Percentiles rank a stretch among this genome's conserved stretches.
Conservation (phyloP, 257 asterid genomes). For the Primulina eburnea region DNA sequence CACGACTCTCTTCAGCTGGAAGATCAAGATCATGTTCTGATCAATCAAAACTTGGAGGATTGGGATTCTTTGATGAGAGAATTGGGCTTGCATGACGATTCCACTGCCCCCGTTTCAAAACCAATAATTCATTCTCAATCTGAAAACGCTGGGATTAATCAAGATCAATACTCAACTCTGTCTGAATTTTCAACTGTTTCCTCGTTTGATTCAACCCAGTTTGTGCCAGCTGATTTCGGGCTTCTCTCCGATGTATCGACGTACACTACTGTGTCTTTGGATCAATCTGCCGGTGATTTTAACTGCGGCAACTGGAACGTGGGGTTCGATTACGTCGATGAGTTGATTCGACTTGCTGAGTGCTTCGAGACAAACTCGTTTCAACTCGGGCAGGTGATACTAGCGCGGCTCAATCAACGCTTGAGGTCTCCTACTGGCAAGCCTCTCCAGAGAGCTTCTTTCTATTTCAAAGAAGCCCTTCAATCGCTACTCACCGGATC, state of each 20-base stretch:
- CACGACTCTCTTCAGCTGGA: conserved; percentile 60
- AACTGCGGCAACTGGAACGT: conserved; percentile 33
- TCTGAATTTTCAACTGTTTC: conserved; percentile 44
- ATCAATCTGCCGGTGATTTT: conserved; percentile 16
- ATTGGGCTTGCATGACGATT: conserved; percentile 67
- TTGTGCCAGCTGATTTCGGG: conserved; percentile 39
- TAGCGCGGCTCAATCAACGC: conserved; percentile 80
- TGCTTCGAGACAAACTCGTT: conserved; percentile 79
- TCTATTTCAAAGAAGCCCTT: conserved; percentile 92
- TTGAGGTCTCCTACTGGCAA: conserved; percentile 62
- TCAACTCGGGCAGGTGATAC: conserved; percentile 68
- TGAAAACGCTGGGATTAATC: conserved; percentile 16
- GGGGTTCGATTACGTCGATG: conserved; percentile 74
- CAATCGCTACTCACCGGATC: conserved; percentile 72
- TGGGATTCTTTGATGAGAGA: conserved; percentile 90
- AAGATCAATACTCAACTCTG: conserved; percentile 32
- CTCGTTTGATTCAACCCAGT: conserved; percentile 48
- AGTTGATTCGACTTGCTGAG: conserved; percentile 78
- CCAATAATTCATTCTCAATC: not conserved
- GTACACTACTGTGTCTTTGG: conserved; percentile 22
- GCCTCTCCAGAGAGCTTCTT: conserved; percentile 80
- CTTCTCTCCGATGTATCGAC: conserved; percentile 43
- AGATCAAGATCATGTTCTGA: conserved; percentile 56
- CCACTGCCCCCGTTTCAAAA: not conserved
- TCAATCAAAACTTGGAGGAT: conserved; percentile 51